Conservation (phyloP, 2,329 filamentous ascomycete species). For the Volutella citrinella region DNA sequence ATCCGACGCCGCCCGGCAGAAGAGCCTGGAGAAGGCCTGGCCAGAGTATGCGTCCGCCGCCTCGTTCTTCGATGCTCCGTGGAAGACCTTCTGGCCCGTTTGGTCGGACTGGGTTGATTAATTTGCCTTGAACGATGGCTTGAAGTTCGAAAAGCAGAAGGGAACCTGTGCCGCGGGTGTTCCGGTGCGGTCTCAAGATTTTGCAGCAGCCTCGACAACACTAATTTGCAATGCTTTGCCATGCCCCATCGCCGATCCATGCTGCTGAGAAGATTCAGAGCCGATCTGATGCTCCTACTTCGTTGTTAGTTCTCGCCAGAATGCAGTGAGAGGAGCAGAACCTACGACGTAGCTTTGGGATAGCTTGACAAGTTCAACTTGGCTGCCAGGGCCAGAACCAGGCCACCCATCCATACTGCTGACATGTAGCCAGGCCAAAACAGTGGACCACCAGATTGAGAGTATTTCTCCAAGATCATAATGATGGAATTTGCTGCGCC, state of each 20-base stretch:
- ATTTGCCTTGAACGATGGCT: too few relatives aligned
- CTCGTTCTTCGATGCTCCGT: too few relatives aligned
- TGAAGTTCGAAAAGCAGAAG: too few relatives aligned
- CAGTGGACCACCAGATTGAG: slow-evolving; percentile 5
- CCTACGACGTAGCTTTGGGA: slow-evolving; percentile 15
- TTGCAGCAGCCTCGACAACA: too few relatives aligned
- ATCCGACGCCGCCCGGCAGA: too few relatives aligned
- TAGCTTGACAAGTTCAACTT: slow-evolving; percentile 26
- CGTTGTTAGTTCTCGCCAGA: too few relatives aligned
- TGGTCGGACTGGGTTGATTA: too few relatives aligned
- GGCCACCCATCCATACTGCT: slow-evolving; percentile 34
- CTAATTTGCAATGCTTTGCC: slow-evolving; percentile 2
- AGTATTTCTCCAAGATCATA: slow-evolving; percentile 15
- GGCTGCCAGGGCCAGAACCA: slow-evolving; percentile 33
- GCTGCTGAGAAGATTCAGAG: background rate
- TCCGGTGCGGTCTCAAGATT: too few relatives aligned
- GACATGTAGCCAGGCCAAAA: slow-evolving; percentile 34
- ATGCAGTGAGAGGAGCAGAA: background rate
- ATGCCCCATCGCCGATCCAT: slow-evolving; percentile 2
- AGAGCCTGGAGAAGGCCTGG: too few relatives aligned
- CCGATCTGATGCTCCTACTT: background rate
- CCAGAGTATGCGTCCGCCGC: too few relatives aligned
- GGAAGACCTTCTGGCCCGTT: too few relatives aligned
- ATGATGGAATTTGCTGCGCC: slow-evolving; percentile 27
- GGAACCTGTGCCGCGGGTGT: too few relatives aligned